These are phyloP conservation scores for Aspergillus haitiensis DNA, from an alignment of 495 filamentous ascomycete genomes.

Conservation along the genomic window DNA sequence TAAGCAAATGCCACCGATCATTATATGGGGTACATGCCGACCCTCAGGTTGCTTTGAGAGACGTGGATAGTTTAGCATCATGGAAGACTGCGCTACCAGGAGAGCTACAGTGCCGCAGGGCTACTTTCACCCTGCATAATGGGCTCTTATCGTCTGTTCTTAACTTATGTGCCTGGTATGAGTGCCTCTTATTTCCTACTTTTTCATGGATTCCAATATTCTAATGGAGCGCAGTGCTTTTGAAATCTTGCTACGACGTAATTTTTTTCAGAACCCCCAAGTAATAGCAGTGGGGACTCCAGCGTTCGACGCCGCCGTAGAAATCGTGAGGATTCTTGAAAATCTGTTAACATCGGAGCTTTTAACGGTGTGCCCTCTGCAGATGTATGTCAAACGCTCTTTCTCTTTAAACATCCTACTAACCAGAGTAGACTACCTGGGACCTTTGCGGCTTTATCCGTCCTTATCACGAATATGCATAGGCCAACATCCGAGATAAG, in stretches of 20 bases:
- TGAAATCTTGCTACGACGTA: slow-evolving; percentile 6
- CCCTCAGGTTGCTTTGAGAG: neutral
- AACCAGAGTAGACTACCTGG: slow-evolving; percentile 16
- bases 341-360: slow-evolving; percentile 11
- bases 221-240: slow-evolving; percentile 2
- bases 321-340: slow-evolving; percentile 12
- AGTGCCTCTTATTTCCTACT: neutral
- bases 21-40: neutral
- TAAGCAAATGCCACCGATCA: neutral
- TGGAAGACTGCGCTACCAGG: slow-evolving; percentile 5
- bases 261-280: slow-evolving; percentile 1
- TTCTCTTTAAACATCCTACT: neutral
- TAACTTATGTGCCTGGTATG: slow-evolving; percentile 6
- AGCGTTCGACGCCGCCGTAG: slow-evolving; percentile 8
- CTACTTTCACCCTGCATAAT: slow-evolving; percentile 6
- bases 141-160: slow-evolving; percentile 1
- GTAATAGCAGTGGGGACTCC: slow-evolving; percentile 2
- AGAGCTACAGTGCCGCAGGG: slow-evolving; percentile 2
- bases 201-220: neutral
- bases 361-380: neutral
- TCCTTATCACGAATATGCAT: slow-evolving; percentile 26
- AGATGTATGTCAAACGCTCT: neutral
- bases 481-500: slow-evolving; percentile 13
- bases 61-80: neutral
- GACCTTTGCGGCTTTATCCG: slow-evolving; percentile 21